Conservation (phyloP, 140 eudicot species). For the Erigeron philadelphicus region DNA sequence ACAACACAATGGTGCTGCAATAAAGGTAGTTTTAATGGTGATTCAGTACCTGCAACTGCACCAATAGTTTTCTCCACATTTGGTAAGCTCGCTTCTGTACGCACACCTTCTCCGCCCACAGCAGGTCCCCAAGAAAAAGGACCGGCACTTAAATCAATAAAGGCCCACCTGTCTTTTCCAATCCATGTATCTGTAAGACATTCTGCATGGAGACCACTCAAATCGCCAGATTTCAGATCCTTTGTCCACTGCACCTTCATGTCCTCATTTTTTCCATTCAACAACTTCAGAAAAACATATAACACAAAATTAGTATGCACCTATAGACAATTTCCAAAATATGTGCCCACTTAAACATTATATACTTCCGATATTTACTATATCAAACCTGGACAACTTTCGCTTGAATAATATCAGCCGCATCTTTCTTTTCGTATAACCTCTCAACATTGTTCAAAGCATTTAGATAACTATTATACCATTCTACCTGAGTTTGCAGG, state of each 20-base stretch:
- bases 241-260: conserved; percentile 55
- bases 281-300: conserved; percentile 37
- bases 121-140: conserved; percentile 99
- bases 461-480: conserved; percentile 65
- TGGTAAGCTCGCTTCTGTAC: conserved; percentile 85
- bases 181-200: conserved; percentile 98
- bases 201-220: conserved; percentile 73
- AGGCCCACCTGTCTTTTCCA: conserved; percentile 96
- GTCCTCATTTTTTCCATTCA: conserved; percentile 70
- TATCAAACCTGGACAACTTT: conserved; percentile 72
- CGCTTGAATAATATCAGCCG: conserved; percentile 61
- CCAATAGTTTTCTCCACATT: conserved; percentile 87
- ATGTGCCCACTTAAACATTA: conserved; percentile 4
- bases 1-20: conserved; percentile 1
- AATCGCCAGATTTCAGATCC: conserved; percentile 75
- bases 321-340: not conserved
- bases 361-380: not conserved
- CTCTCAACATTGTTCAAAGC: conserved; percentile 65
- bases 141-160: conserved; percentile 87
- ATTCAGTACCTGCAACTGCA: conserved; percentile 71
- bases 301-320: conserved; percentile 20
- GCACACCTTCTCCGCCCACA: conserved; percentile 99
- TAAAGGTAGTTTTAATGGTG: conserved; percentile 2
- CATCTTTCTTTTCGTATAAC: conserved; percentile 64
- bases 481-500: conserved; percentile 58